Percentiles rank a stretch among this genome's conserved stretches.
These are phyloP conservation scores for Cordyceps cicadae DNA, from an alignment of 2,329 filamentous ascomycete genomes.

Conservation along the genomic window DNA sequence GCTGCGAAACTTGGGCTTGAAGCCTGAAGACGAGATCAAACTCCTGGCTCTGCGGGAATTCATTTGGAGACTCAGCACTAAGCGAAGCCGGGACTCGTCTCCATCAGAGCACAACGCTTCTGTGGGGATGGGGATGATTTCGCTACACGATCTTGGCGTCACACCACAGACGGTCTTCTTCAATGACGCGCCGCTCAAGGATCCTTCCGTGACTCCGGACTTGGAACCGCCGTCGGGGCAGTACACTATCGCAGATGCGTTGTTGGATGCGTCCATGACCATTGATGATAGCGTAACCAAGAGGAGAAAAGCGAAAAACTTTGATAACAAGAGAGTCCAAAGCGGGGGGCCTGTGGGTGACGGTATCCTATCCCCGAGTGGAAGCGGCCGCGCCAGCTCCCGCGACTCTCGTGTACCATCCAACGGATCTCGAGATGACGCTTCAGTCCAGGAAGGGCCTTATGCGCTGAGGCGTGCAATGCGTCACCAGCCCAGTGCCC, in stretches of 20 bases:
- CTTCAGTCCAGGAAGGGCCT: constrained; percentile 31
- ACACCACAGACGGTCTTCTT: constrained; percentile 88
- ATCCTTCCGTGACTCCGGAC: constrained; percentile 26
- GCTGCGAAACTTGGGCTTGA: constrained; percentile 75
- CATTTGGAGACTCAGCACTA: constrained; percentile 75
- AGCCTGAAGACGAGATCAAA: constrained; percentile 79
- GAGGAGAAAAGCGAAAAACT: constrained; percentile 43
- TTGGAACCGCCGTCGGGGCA: constrained; percentile 32
- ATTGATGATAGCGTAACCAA: constrained; percentile 61
- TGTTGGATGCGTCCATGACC: constrained; percentile 84
- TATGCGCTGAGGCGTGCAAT: constrained; percentile 38
- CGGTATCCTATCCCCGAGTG: constrained; percentile 25
- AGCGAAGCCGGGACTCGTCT: constrained; percentile 49
- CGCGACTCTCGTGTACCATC: constrained; percentile 30
- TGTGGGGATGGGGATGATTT: constrained; percentile 44
- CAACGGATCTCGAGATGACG: constrained; percentile 23
- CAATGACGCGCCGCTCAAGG: constrained; percentile 59
- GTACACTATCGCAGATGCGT: constrained; percentile 81
- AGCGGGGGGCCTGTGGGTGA: constrained; percentile 24
- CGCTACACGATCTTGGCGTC: constrained; percentile 66
- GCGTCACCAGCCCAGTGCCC: constrained; percentile 50
- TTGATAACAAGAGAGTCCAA: constrained; percentile 37
- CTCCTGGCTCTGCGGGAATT: constrained; percentile 80
- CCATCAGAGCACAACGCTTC: constrained; percentile 26
- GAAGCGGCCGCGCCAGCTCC: constrained; percentile 24